phyloP scores from a whole-genome alignment of 768 basidiomycete species.

The Auriscalpium microsporum region DNA sequence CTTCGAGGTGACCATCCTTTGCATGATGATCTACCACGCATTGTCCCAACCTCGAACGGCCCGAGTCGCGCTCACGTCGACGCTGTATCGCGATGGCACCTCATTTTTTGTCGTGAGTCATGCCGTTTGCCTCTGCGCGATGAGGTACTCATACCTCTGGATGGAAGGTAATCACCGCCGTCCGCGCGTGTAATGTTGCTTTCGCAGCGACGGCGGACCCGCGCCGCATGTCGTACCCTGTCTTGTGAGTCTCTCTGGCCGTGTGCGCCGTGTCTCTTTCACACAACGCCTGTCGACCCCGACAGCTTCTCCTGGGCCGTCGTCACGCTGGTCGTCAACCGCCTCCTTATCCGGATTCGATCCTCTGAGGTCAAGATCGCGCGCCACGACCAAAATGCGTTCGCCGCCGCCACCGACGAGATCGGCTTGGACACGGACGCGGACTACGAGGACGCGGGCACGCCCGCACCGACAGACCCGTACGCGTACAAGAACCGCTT shows the following conservation, averaged over 20 bases:
- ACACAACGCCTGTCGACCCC: neutral
- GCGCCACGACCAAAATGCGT: neutral
- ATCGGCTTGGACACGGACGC: neutral
- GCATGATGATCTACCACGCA: conserved; percentile 26
- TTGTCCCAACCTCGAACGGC: conserved; percentile 25
- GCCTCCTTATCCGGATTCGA: conserved; percentile 1
- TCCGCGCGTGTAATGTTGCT: neutral
- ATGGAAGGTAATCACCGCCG: neutral
- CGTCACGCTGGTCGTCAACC: neutral
- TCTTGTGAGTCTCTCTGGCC: conserved; percentile 1
- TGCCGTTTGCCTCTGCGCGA: neutral
- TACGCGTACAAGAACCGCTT: neutral
- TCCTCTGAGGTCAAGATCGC: neutral
- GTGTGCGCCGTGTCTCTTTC: neutral
- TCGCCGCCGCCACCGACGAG: neutral
- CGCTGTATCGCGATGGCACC: conserved; percentile 28
- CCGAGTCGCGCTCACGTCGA: conserved; percentile 19
- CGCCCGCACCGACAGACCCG: neutral
- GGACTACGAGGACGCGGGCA: neutral
- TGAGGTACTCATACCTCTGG: neutral
- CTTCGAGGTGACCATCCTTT: conserved; percentile 27
- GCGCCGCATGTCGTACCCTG: neutral
- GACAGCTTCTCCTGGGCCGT: conserved; percentile 6
- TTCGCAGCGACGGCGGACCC: neutral
- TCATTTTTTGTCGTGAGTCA: conserved; percentile 28